Conservation (phyloP, 176 grass and related monocot species). For the Stipa capillata region DNA sequence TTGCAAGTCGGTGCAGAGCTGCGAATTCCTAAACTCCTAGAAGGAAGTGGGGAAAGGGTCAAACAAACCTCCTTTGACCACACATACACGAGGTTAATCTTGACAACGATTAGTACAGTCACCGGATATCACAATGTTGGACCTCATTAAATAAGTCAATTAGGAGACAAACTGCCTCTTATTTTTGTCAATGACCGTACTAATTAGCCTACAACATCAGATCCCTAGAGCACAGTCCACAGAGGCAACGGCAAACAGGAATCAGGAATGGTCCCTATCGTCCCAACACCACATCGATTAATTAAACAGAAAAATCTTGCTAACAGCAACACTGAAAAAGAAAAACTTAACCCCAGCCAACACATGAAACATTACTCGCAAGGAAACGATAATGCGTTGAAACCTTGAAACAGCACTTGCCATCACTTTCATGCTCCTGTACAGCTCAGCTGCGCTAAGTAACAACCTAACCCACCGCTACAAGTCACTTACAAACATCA, state of each 20-base stretch:
- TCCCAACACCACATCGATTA: background rate
- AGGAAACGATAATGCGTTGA: background rate
- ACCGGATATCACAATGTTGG: slow-evolving; percentile 7
- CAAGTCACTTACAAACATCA: no score
- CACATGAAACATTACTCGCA: background rate
- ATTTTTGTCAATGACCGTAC: background rate
- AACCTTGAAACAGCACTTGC: background rate
- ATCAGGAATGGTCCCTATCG: background rate
- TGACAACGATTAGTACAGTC: background rate
- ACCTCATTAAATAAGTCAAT: background rate
- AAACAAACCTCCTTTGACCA: background rate
- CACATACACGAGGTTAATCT: background rate
- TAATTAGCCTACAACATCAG: slow-evolving; percentile 23
- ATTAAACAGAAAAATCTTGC: background rate
- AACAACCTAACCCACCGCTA: no score
- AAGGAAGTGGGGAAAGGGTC: background rate
- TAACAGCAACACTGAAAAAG: background rate
- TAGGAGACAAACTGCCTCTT: background rate
- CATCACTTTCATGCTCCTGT: slow-evolving; percentile 19
- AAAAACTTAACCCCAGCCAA: background rate
- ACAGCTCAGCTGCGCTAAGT: background rate
- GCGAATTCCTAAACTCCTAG: background rate
- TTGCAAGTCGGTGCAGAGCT: background rate
- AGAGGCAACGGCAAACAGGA: slow-evolving; percentile 8
- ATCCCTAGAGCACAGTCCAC: slow-evolving; percentile 24